phyloP scores from a whole-genome alignment of 352 stramenopile genomes.

The Halophytophthora polymorphica region DNA sequence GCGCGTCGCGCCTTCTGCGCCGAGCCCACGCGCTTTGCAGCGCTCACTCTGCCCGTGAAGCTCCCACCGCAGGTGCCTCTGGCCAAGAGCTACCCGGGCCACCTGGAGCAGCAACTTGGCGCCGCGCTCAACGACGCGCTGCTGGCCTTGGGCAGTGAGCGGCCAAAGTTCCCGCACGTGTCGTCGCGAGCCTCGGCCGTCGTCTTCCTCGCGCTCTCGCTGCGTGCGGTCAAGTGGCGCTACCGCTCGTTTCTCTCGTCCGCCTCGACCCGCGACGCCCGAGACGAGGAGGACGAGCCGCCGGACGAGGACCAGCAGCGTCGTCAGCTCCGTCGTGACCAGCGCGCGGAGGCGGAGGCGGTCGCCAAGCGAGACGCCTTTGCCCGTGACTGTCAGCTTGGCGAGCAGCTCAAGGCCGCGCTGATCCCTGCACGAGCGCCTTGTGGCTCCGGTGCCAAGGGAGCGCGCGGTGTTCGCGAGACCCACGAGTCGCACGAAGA shows the following conservation, averaged over 20 bases:
- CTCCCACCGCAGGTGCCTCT: slow-evolving; percentile 56
- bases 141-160: slow-evolving; percentile 43
- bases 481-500: slow-evolving; percentile 12
- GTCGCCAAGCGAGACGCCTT: slow-evolving; percentile 30
- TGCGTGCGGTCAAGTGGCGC: slow-evolving; percentile 37
- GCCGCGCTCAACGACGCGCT: slow-evolving; percentile 60
- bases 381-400: slow-evolving; percentile 50
- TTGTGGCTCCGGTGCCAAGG: slow-evolving; percentile 48
- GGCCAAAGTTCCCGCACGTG: slow-evolving; percentile 58
- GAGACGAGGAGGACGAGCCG: slow-evolving; percentile 20
- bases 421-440: slow-evolving; percentile 37
- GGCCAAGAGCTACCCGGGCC: slow-evolving; percentile 47
- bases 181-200: slow-evolving; percentile 37
- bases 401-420: slow-evolving; percentile 37
- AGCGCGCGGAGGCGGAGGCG: slow-evolving; percentile 21
- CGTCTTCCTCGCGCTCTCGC: slow-evolving; percentile 53
- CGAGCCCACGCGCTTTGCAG: slow-evolving; percentile 39
- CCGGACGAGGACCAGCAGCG: slow-evolving; percentile 21
- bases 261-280: slow-evolving; percentile 9
- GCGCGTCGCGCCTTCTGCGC: slow-evolving; percentile 42
- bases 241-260: slow-evolving; percentile 14
- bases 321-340: slow-evolving; percentile 14
- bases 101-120: slow-evolving; percentile 61
- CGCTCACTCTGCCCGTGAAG: slow-evolving; percentile 54
- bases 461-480: slow-evolving; percentile 41